Evolutionary conservation across 2,329 filamentous ascomycete species (phyloP).

Genomic region (Epichloe glyceriae): DNA sequence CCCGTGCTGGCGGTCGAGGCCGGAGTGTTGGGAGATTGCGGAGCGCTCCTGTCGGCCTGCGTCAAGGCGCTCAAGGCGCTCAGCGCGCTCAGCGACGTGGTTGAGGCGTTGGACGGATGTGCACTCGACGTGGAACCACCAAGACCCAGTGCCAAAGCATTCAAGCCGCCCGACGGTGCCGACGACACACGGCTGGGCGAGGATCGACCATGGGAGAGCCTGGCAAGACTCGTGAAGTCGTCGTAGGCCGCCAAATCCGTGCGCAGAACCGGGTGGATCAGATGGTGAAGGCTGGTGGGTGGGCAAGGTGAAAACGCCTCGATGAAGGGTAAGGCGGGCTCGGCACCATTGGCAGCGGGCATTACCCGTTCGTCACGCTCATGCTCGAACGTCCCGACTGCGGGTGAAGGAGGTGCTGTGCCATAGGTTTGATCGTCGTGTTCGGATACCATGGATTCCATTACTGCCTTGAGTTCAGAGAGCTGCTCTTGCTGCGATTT

Average conservation of each 20-base stretch:
- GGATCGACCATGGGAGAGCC: constrained; percentile 48
- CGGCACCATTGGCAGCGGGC: constrained; percentile 13
- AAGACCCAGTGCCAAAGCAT: constrained; percentile 30
- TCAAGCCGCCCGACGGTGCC: constrained; percentile 46
- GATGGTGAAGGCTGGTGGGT: constrained; percentile 63
- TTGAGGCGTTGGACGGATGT: constrained; percentile 45
- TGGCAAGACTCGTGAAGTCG: constrained; percentile 71
- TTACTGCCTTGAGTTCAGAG: constrained; percentile 76
- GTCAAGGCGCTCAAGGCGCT: constrained; percentile 25
- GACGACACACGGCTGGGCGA: constrained; percentile 53
- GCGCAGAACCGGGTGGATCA: constrained; percentile 72
- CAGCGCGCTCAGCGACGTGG: constrained; percentile 42
- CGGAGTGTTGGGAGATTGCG: constrained; percentile 45
- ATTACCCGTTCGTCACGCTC: constrained; percentile 29
- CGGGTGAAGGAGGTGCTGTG: constrained; percentile 75
- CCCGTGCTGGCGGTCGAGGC: constrained; percentile 36
- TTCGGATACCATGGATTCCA: constrained; percentile 72
- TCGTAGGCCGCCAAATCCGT: constrained; percentile 70
- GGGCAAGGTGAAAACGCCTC: constrained; percentile 40
- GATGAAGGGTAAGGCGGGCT: constrained; percentile 23
- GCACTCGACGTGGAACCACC: constrained; percentile 33
- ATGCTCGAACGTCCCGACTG: constrained; percentile 54
- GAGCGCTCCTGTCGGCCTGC: constrained; percentile 36
- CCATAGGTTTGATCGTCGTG: constrained; percentile 58
- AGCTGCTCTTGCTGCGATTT: constrained; percentile 89